Base-by-base conservation (phyloP, 2,329 filamentous ascomycete genomes). In the Metarhizium robertsii region DNA sequence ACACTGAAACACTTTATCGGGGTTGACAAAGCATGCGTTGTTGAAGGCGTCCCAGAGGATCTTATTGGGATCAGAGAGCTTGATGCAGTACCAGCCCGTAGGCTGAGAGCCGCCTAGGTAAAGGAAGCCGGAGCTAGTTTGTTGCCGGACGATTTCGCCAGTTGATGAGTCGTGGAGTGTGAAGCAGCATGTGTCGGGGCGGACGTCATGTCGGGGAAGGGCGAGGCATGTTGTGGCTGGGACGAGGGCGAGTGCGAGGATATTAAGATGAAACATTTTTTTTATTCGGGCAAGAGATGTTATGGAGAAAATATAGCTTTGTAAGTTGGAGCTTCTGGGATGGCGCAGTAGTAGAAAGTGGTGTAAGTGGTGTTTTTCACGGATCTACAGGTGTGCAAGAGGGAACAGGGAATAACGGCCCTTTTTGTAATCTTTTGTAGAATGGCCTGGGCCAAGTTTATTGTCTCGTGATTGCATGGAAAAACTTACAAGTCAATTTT, bases 11-110 rank as follows among this genome's bases (percentile, higher is more conserved):
- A 60, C 56, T 18, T 61, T 58, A 25, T 61, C 55, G 16, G 61
- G 59, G 46, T 57, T 55, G 55, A 69, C 56, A 55, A 69, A 68
- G 59, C 69, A 71, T n/a, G 69, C 66, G 53, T 67, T 69, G 59
- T 64, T 61, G 56, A 55, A 57, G 38, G 55, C 55, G 42, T 71
- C 67, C 16, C 59, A 60, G 10, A 71, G 62, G 4, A 67, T 53
- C 2, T 64, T 60, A n/a, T 60, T 61, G 0, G 58, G 8, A 45
- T 63, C 53, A 25, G 62, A 55, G 13, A 65, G 55, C 32, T 69
- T 53, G 25, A 69, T 62, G 57, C 69, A 71, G 57, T 67, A 71
- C 62, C 65, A 67, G 25, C 66, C 67, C 0, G 61, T 53, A 1
- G 62, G 56, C 6, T 62, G 56, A 48, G 50, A 58, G 2, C 61